These are phyloP conservation scores for Combretum micranthum DNA, from an alignment of 345 rosid species.

Conservation along the genomic window DNA sequence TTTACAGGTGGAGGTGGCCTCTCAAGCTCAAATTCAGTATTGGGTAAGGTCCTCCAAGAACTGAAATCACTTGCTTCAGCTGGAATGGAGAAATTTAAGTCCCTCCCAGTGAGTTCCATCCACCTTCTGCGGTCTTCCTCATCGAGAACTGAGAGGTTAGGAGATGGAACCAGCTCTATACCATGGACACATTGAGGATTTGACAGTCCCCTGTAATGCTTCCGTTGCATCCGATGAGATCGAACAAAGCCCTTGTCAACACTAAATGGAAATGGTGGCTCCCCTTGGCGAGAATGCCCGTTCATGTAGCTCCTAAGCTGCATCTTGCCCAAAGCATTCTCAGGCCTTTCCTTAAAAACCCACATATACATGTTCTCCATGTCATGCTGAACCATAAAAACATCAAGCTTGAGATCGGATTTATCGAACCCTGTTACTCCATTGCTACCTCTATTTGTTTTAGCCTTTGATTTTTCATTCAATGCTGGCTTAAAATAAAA, in stretches of 20 bases:
- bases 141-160: conserved; percentile 61
- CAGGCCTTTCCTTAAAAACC: conserved; percentile 96
- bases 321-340: conserved; percentile 97
- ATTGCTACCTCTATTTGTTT: conserved; percentile 57
- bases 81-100: conserved; percentile 67
- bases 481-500: conserved; percentile 88
- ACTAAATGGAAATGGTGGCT: conserved; percentile 79
- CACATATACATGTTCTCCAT: conserved; percentile 99
- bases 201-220: conserved; percentile 93
- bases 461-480: conserved; percentile 81
- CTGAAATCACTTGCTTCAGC: conserved; percentile 84
- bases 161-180: conserved; percentile 66
- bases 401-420: conserved; percentile 77
- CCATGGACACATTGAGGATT: conserved; percentile 97
- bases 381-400: conserved; percentile 93
- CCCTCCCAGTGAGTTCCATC: conserved; percentile 90
- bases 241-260: conserved; percentile 93
- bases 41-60: conserved; percentile 91
- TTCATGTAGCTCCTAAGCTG: conserved; percentile 97
- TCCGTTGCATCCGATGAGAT: conserved; percentile 97
- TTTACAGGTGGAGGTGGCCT: conserved; percentile 48
- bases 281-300: conserved; percentile 97
- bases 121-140: conserved; percentile 92
- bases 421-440: conserved; percentile 81
- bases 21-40: conserved; percentile 89